Base-by-base conservation (phyloP, 2,329 filamentous ascomycete genomes). In the Torrubiella hemipterigena region DNA sequence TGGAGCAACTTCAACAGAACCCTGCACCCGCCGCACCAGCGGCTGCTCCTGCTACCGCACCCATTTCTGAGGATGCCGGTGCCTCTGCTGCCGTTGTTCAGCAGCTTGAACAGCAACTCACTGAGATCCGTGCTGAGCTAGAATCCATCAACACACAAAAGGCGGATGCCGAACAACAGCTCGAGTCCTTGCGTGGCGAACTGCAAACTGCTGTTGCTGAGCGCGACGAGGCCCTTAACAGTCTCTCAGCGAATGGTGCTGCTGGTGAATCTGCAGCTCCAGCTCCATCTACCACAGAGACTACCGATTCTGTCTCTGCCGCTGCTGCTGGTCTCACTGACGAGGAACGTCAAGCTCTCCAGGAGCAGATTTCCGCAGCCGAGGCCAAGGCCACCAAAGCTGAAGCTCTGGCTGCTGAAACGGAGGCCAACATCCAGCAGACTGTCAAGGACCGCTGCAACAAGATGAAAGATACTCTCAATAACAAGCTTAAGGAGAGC, bases 401-500 rank as follows among this genome's bases (percentile, higher is more conserved):
- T 28, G 77, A 85, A 46, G 58, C 63, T 11, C 79, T 77, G 51
- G 68, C 63, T 2, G 66, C 69, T 32, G 71, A 77, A 37, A 60
- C 80, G 12, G 81, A 87, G 46, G 68, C 73, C 18, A 67, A 63
- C 33, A 67, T 75, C 27, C 63, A 72, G 34, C 59, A 56, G 21
- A 74, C 68, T 9, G 63, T 82, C 36, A 81, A 81, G 44, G 61
- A 67, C 31, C 68, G 77, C 27, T 76, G 75, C 2, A 73, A 82
- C 26, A 71, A 70, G 49, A 81, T 84, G 77, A 80, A 77, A 46
- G 65, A 70, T 15, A 57, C 69, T 2, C 57, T 84, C 30, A 79
- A 77, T 44, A 76, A 73, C 48, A 84, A 81, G 48, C 63, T 93
- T 12, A 71, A 65, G 34, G 83, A 84, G 43, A 69, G 76, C 27